Evolutionary conservation across 108 stramenopile genomes (phyloP).

Genomic region (Bacterosira constricta): DNA sequence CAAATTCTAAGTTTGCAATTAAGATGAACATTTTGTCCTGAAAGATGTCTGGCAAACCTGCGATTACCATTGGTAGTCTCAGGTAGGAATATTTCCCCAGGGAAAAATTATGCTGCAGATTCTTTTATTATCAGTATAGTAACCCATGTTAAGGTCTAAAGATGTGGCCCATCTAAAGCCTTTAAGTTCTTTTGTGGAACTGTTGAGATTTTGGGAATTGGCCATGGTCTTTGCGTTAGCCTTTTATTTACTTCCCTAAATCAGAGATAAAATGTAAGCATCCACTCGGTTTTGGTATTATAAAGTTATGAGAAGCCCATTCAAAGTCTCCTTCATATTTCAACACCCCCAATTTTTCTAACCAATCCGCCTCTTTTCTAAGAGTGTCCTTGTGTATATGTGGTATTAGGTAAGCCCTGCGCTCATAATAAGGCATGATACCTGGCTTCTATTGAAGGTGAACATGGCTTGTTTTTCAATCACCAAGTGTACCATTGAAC

Average conservation of each 20-base stretch:
- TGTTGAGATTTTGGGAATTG: conserved; percentile 51
- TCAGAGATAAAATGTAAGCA: conserved; percentile 19
- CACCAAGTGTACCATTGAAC: neutral
- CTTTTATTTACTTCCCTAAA: conserved; percentile 48
- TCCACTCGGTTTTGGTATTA: neutral
- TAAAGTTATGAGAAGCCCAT: conserved; percentile 1
- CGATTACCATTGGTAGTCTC: too few species aligned
- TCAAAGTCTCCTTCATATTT: neutral
- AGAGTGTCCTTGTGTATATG: neutral
- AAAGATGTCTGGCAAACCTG: too few species aligned
- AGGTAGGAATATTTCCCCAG: too few species aligned
- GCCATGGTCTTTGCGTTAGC: conserved; percentile 39
- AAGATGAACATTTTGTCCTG: too few species aligned
- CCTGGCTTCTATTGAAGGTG: neutral
- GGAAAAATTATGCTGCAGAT: too few species aligned
- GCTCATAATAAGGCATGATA: neutral
- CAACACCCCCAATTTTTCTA: neutral
- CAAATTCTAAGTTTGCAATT: too few species aligned
- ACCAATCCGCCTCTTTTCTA: neutral
- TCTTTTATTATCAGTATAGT: too few species aligned
- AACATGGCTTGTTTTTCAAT: neutral
- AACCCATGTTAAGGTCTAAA: too few species aligned
- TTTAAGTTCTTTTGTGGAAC: conserved; percentile 29
- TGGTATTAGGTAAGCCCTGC: neutral
- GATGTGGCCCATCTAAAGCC: conserved; percentile 51